Evolutionary conservation across 2,329 filamentous ascomycete species (phyloP), one percentile per base, ranked within the genome.

Genomic region (Penicillium sp.): DNA sequence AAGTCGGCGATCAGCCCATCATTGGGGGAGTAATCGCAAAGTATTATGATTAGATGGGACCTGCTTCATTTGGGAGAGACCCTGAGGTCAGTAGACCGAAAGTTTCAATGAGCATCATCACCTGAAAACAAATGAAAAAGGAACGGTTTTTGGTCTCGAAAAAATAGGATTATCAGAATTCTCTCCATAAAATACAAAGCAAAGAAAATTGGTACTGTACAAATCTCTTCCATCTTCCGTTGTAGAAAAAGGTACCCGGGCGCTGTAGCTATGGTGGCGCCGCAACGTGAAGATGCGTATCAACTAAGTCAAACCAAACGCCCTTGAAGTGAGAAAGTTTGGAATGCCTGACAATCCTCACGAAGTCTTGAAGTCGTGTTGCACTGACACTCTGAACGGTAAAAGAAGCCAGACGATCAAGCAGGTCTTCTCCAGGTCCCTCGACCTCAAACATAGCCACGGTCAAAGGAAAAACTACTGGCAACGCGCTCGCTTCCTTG

Each of bases 371-470:
- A 21, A 65, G 52, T 24, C 61, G 44, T 0, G 34, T 40, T n/a
- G 60, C 50, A 57, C 61, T 62, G 22, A 38, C 52, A 36, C 45
- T 59, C 38, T 63, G 62, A 2, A 64, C 54, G 0, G 61, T 51
- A 36, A 62, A 65, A 1, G 58, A 43, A 0, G 61, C 41, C 27
- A 68, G 45, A 21, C 41, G 51, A 31, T 66, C 60, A 50, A 62
- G 48, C 27, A 67, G 45, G 29, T 57, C 53, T 32, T 66, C 59
- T 0, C 62, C 59, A 2, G 60, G 55, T 11, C 57, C 59, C 31
- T 61, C 34, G 13, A 65, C 49, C 42, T 68, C 65, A 5, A 67
- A 47, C 60, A 63, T 63, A 5, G 63, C 62, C 47, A 65, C 44
- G 8, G 59, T 61, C 41, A 67, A 51, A 3, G 65, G 65, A 13